Conservation (phyloP, 1,139 yeast genomes). For the Yamadazyma aaseri region DNA sequence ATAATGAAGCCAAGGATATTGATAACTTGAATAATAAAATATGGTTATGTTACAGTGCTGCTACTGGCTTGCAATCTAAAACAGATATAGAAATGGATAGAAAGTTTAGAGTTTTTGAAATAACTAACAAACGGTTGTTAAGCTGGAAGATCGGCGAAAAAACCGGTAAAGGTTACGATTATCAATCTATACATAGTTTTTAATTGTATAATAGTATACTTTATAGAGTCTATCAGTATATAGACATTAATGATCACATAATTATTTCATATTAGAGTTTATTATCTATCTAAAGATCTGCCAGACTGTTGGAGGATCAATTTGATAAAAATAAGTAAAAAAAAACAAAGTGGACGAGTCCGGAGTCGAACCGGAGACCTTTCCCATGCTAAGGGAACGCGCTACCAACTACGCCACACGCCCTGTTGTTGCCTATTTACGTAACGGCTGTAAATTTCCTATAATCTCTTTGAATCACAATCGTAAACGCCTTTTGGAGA, state of each 20-base stretch:
- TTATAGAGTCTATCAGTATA: too few species aligned
- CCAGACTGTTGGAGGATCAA: too few species aligned
- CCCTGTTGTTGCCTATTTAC: constrained; percentile 35
- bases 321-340: too few species aligned
- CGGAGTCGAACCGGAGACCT: constrained; percentile 92
- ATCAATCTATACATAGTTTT: constrained; percentile 28
- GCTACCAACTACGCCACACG: constrained; percentile 94
- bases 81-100: constrained; percentile 28
- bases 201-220: too few species aligned
- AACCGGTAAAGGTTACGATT: constrained; percentile 30
- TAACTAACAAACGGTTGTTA: constrained; percentile 24
- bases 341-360: constrained; percentile 84
- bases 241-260: too few species aligned
- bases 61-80: constrained; percentile 39
- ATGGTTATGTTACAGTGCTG: constrained; percentile 43
- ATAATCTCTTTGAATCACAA: too few species aligned
- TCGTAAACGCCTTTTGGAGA: too few species aligned
- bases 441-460: neutral
- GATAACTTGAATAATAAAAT: constrained; percentile 14
- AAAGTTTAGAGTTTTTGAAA: constrained; percentile 36
- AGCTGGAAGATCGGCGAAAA: constrained; percentile 41
- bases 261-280: too few species aligned
- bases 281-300: too few species aligned
- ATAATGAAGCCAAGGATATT: constrained; percentile 1
- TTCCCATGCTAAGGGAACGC: constrained; percentile 90